Base-by-base conservation (phyloP, 208 protist genomes). In the Leishmania tarentolae region DNA sequence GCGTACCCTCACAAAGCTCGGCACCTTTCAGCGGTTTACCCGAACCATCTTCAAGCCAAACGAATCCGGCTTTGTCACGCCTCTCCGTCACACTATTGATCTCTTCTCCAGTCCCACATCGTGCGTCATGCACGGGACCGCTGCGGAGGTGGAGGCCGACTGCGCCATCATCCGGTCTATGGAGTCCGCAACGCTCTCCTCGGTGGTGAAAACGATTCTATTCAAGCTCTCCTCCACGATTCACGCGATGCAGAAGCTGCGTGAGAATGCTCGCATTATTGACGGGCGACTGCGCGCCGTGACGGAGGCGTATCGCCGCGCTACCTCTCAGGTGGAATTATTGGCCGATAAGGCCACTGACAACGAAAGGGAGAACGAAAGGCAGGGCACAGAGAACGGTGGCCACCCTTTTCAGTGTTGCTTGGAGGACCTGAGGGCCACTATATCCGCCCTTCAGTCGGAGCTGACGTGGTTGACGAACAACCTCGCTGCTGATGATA, bases 21-120 rank as follows among this genome's bases (percentile, higher is more conserved):
- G 77, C 57, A 94, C 94, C 11, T 95, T 93, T 79, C 63, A 79
- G 61, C 84, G 87, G 68, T 79, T 93, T 59, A 91, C 92, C 37
- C 85, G 94, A 24, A 85, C 84, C 44, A 85, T 90, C n/a, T 89
- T 94, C 63, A 84, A 88, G 66, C 53, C 81, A 0, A 83, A 81
- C n/a, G 75, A 76, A 13, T 63, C 78, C 19, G 83, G 84, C 31
- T 78, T 52, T 53, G 56, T 92, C n/a, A 75, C 83, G 17, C 56
- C 68, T 46, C 83, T 95, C 56, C 40, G 52, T 15, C 85, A 90
- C 47, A 97, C 94, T 17, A 76, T 91, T 31, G 94, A 97, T 65
- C 88, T 97, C 31, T 90, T 94, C 70, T 92, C 90, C 35, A 95
- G 88, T 11, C 94, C 94, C 50, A 87, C 88, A 24, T 91, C 92